Conservation (phyloP, 129 eudicot genomes). For the Pseudognaphalium luteoalbum region DNA sequence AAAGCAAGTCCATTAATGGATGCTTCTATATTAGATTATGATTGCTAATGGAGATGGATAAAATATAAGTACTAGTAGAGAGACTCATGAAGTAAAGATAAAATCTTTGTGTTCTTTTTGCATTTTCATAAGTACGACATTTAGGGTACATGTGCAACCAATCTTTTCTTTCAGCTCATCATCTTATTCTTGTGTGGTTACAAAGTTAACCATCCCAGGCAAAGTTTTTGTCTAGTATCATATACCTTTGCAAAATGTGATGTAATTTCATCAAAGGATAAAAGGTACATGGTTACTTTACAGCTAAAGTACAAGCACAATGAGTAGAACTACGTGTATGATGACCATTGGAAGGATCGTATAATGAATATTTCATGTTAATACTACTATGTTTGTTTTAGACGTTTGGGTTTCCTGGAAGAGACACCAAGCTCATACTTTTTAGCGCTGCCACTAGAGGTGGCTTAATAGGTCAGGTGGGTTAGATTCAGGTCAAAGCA, state of each 20-base stretch:
- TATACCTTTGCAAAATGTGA: background rate
- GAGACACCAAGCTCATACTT: background rate
- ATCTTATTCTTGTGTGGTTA: background rate
- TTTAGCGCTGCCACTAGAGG: too few relatives aligned
- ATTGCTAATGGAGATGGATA: background rate
- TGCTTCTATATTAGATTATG: background rate
- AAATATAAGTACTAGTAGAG: background rate
- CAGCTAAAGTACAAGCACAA: background rate
- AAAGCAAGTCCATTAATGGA: background rate
- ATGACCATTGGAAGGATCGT: background rate
- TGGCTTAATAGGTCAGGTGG: too few relatives aligned
- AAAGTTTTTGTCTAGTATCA: background rate
- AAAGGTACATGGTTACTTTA: background rate
- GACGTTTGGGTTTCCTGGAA: background rate
- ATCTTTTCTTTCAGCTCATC: background rate
- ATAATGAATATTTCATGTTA: background rate
- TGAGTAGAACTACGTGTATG: background rate
- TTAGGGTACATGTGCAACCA: background rate
- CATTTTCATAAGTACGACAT: background rate
- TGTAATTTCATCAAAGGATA: background rate
- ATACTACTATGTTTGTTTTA: background rate
- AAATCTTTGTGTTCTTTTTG: background rate
- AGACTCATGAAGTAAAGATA: background rate
- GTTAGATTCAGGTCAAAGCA: too few relatives aligned
- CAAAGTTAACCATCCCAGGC: background rate